These are phyloP conservation scores for Malus sylvestris DNA, from an alignment of 306 rosid species.

Conservation along the genomic window DNA sequence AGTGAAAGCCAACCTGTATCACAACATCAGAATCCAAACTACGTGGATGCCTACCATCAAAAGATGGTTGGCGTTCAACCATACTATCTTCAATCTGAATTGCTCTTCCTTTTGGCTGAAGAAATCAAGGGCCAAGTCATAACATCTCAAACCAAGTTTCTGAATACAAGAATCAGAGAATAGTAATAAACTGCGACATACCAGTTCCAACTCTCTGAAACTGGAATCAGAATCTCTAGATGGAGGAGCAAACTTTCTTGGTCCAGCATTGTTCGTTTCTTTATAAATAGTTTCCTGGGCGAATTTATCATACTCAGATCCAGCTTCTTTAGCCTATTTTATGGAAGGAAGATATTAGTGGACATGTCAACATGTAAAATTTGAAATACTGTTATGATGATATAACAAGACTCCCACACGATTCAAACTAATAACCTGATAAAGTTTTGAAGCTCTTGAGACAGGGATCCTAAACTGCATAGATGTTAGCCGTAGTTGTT, in stretches of 20 bases:
- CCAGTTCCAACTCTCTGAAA: constrained; percentile 22
- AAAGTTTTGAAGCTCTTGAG: constrained; percentile 20
- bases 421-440: constrained; percentile 27
- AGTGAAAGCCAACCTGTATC: constrained; percentile 50
- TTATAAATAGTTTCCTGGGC: constrained; percentile 31
- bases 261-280: constrained; percentile 25
- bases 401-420: constrained; percentile 2
- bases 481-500: constrained; percentile 29
- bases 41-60: constrained; percentile 38
- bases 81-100: constrained; percentile 54
- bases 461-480: constrained; percentile 18
- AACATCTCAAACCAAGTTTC: constrained; percentile 12
- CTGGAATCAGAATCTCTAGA: constrained; percentile 12
- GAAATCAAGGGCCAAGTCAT: constrained; percentile 23
- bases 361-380: constrained; percentile 1
- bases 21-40: constrained; percentile 57
- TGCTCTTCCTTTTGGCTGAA: constrained; percentile 65
- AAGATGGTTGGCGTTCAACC: constrained; percentile 63
- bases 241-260: constrained; percentile 16
- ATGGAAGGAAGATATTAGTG: constrained; percentile 16
- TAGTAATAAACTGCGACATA: constrained; percentile 27
- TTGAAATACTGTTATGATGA: constrained; percentile 1
- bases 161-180: constrained; percentile 7
- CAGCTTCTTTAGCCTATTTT: constrained; percentile 20
- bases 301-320: constrained; percentile 3